Evolutionary conservation across 345 rosid species (phyloP), one percentile per base, ranked within the genome.

Genomic region (Mallotus nudiflorus): DNA sequence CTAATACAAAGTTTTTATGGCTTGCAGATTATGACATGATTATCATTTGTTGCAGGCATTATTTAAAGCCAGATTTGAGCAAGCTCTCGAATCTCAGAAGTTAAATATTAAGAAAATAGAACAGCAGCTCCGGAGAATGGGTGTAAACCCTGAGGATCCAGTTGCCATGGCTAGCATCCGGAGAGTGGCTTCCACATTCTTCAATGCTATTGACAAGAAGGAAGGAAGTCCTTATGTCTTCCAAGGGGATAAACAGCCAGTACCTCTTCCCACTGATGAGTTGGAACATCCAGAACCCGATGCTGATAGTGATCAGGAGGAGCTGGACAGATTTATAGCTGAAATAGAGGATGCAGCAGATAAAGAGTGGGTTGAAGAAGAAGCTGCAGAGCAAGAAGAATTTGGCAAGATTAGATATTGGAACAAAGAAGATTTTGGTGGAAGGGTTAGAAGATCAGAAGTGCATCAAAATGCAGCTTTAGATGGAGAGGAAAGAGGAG

Each of bases 71-170:
- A 87, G 98, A 81, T 94, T 91, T 49, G 98, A 94, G 77, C 98
- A 94, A 87, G 97, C 98, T n/a, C 96, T 94, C 27, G 98, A 94
- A 68, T 92, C 98, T 54, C 98, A 94, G 91, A 94, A 90, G 86
- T 82, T 94, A 74, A 94, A 91, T 80, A 92, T 94, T 69, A 94
- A 91, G 87, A 89, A 92, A 85, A 75, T 84, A 52, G 98, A 92
- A 67, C 98, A 94, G 84, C 88, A 88, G 80, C 93, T 94, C 49
- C 82, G 97, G 16, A 76, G 91, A 67, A 85, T 80, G 89, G 97
- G 95, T 68, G 82, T 88, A 59, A 94, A 94, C 77, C 98, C 98
- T 9, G 98, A 94, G 87, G 98, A 94, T 84, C 98, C 98, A 19
- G 90, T 85, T 73, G 97, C 98, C 72, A 90, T 94, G 98, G 98